Conservation (phyloP, 169 alveolate species). For the Theileria luwenshuni region DNA sequence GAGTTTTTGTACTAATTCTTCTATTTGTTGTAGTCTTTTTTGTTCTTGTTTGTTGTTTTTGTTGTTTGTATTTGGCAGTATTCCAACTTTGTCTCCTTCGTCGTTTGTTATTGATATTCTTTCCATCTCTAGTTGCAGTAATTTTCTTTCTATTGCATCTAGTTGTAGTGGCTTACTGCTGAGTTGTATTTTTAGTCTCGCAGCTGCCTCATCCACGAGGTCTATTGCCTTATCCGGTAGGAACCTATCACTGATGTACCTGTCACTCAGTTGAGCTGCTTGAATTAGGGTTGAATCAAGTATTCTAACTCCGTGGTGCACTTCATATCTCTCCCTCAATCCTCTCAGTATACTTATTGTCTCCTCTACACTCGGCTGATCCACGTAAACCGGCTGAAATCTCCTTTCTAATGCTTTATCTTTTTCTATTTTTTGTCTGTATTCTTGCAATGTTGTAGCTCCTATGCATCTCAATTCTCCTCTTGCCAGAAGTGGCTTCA, state of each 20-base stretch:
- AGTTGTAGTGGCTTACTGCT: constrained; percentile 83
- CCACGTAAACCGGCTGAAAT: constrained; percentile 85
- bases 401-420: constrained; percentile 90
- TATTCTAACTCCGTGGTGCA: constrained; percentile 88
- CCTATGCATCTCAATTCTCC: constrained; percentile 88
- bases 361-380: constrained; percentile 83
- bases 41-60: neutral
- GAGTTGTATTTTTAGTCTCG: constrained; percentile 80
- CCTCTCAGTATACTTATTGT: constrained; percentile 86
- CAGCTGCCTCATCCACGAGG: constrained; percentile 87
- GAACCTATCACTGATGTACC: constrained; percentile 78
- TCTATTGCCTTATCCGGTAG: constrained; percentile 87
- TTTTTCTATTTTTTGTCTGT: constrained; percentile 85
- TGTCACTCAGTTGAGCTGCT: constrained; percentile 84
- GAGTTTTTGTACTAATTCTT: constrained; percentile 7
- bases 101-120: constrained; percentile 72
- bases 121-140: constrained; percentile 85
- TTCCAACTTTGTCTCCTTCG: constrained; percentile 11
- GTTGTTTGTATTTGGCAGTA: neutral
- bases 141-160: constrained; percentile 80
- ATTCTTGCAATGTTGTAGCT: constrained; percentile 88
- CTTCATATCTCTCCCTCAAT: constrained; percentile 84
- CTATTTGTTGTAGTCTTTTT: constrained; percentile 7
- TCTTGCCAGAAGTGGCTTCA: constrained; percentile 86
- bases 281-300: constrained; percentile 85